Base-by-base conservation (phyloP, 768 basidiomycete genomes). In the Trametes cingulata region DNA sequence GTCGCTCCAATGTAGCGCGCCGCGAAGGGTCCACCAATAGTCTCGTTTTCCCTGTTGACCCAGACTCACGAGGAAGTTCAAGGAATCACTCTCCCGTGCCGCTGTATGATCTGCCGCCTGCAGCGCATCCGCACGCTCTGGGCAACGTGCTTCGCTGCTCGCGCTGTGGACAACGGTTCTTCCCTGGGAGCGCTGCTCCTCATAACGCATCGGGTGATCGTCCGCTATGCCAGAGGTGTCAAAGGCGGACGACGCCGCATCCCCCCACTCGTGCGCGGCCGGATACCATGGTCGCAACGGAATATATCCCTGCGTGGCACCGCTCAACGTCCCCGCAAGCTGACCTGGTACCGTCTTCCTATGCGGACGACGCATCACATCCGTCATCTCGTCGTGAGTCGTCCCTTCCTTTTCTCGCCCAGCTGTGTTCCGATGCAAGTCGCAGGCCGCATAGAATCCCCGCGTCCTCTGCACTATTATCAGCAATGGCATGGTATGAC, bases 11-110 rank as follows among this genome's bases (percentile, higher is more conserved):
- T 33, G 3, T 9, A 12, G 29, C 46, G 19, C 39, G 25, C 46
- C n/a, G 13, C 15, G 22, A 17, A 48, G 56, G 40, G 14, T n/a
- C 50, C 9, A 60, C 39, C 55, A 50, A 36, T 4, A 56, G 56
- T 29, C 61, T 62, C 22, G 22, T 62, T 24, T 63, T 63, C 37
- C 20, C 51, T 14, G 54, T 58, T 46, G 61, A 62, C 19, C n/a
- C 61, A 14, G 61, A 62, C 13, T 13, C 39, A n/a, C 36, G 2
- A 17, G 29, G 24, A 33, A 35, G 20, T 20, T 41, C 54, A 13
- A 50, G 55, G 13, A 35, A 27, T 10, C 27, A 37, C 12, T 27
- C 55, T 4, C 42, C 45, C 12, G 33, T 29, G 20, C 43, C 53
- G 24, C 33, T 54, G 7, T 58, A 62, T 41, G 51, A 58, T 7